A percentile compares a stretch with the other conserved stretches of the same genome.
phyloP scores from a whole-genome alignment of 2,329 filamentous ascomycete species.

The Aspergillus proliferans region DNA sequence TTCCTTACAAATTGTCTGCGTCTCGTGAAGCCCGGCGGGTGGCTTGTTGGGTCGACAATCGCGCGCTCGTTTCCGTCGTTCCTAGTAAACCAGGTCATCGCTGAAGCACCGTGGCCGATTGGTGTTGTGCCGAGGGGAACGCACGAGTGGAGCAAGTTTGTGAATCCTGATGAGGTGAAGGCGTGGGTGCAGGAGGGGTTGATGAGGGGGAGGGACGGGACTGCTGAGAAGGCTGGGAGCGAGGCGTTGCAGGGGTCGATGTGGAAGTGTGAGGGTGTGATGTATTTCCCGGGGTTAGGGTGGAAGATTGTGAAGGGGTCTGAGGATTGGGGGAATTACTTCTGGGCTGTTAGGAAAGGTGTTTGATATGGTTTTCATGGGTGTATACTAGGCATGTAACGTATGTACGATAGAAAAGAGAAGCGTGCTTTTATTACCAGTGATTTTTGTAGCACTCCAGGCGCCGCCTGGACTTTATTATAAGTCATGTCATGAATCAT shows the following conservation, averaged over 20 bases:
- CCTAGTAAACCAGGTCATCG: slow-evolving; percentile 85
- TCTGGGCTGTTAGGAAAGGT: slow-evolving; percentile 71
- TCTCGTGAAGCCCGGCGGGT: slow-evolving; percentile 83
- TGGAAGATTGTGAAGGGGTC: slow-evolving; percentile 79
- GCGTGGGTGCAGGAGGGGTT: slow-evolving; percentile 36
- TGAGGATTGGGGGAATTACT: slow-evolving; percentile 90
- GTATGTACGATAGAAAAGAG: neutral
- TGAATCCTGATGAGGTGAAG: slow-evolving; percentile 68
- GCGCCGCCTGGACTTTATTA: too few relatives aligned
- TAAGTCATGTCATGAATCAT: neutral
- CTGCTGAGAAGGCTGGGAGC: slow-evolving; percentile 16
- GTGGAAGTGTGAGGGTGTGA: slow-evolving; percentile 71
- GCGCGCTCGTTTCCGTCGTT: slow-evolving; percentile 82
- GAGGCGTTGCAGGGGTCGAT: slow-evolving; percentile 30
- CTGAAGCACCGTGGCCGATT: slow-evolving; percentile 65
- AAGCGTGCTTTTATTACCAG: neutral
- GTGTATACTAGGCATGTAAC: slow-evolving; percentile 2
- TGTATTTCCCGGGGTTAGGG: slow-evolving; percentile 84
- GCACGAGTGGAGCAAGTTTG: slow-evolving; percentile 94
- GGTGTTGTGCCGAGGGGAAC: slow-evolving; percentile 86
- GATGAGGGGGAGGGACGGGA: slow-evolving; percentile 45
- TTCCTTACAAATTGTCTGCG: slow-evolving; percentile 50
- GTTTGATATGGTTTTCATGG: slow-evolving; percentile 9
- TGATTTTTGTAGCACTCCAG: too few relatives aligned
- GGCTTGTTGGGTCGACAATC: slow-evolving; percentile 89